phyloP scores from a whole-genome alignment of 352 stramenopile species.

The Thalassiosira hispida region DNA sequence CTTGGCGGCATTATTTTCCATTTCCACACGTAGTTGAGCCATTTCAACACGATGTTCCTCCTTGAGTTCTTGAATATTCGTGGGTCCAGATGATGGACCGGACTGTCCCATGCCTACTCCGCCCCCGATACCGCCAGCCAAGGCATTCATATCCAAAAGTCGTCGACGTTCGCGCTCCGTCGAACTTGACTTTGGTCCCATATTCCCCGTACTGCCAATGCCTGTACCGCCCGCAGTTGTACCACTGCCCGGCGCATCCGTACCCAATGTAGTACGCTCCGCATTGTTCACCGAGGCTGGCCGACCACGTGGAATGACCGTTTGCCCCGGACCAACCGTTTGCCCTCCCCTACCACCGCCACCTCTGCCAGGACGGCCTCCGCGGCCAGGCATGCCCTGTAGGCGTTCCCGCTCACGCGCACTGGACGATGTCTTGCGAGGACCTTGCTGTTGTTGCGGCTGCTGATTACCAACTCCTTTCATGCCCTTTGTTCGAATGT shows the following conservation, averaged over 20 bases:
- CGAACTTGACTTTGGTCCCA: constrained; percentile 15
- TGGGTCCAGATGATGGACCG: background rate
- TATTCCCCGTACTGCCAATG: background rate
- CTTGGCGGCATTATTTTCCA: constrained; percentile 25
- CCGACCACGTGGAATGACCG: background rate
- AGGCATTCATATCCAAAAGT: constrained; percentile 28
- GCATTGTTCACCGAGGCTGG: constrained; percentile 1
- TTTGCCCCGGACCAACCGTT: background rate
- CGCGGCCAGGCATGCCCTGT: constrained; percentile 22
- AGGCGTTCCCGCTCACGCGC: constrained; percentile 28
- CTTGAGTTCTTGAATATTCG: constrained; percentile 27
- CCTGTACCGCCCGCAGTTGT: background rate
- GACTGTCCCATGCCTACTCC: background rate
- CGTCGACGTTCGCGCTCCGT: constrained; percentile 43
- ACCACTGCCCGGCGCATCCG: too few relatives aligned
- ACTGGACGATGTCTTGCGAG: constrained; percentile 30
- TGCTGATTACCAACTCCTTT: constrained; percentile 8
- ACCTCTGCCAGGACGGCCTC: constrained; percentile 17
- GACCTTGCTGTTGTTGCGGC: constrained; percentile 4
- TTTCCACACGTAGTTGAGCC: constrained; percentile 32
- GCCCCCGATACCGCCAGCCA: background rate
- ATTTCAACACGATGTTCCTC: constrained; percentile 35
- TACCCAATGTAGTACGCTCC: constrained; percentile 13
- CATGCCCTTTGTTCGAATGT: constrained; percentile 17
- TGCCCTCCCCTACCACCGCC: background rate